Percentiles rank a stretch among this genome's conserved stretches.
Conservation (phyloP, 1,139 yeast species). For the Hansenula lynferdii region DNA sequence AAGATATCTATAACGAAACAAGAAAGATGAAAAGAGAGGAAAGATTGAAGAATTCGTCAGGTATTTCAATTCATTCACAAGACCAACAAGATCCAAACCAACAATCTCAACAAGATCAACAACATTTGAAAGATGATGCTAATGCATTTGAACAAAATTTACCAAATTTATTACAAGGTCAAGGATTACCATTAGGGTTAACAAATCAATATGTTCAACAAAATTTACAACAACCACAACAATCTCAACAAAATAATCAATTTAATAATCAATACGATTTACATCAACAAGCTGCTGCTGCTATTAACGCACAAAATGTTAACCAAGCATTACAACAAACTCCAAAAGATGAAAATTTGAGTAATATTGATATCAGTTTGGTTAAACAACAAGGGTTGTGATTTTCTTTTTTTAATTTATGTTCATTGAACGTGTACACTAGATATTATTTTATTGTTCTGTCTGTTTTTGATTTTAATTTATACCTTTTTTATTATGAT, state of each 20-base stretch:
- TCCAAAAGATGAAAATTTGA: slow-evolving; percentile 13
- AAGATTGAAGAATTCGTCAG: slow-evolving; percentile 11
- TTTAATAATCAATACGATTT: slow-evolving; percentile 9
- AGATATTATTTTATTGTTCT: background rate
- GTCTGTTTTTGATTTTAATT: background rate
- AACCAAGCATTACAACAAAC: slow-evolving; percentile 23
- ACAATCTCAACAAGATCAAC: slow-evolving; percentile 2
- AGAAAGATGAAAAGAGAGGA: slow-evolving; percentile 27
- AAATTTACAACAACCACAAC: slow-evolving; percentile 4
- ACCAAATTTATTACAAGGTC: slow-evolving; percentile 19
- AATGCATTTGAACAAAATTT: slow-evolving; percentile 19
- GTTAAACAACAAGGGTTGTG: slow-evolving; percentile 20
- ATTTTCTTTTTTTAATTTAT: background rate
- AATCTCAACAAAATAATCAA: slow-evolving; percentile 3
- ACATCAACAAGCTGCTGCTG: slow-evolving; percentile 9
- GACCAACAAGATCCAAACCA: slow-evolving; percentile 4
- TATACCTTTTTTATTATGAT: too few relatives aligned
- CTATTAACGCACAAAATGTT: slow-evolving; percentile 7
- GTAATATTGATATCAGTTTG: slow-evolving; percentile 21
- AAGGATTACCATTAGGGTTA: slow-evolving; percentile 15
- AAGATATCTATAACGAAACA: slow-evolving; percentile 25
- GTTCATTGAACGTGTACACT: background rate
- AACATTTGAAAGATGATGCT: slow-evolving; percentile 9
- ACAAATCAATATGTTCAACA: slow-evolving; percentile 8
- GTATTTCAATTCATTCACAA: slow-evolving; percentile 2